phyloP scores from a whole-genome alignment of 2,329 filamentous ascomycete species.

The Orbilia quercus region DNA sequence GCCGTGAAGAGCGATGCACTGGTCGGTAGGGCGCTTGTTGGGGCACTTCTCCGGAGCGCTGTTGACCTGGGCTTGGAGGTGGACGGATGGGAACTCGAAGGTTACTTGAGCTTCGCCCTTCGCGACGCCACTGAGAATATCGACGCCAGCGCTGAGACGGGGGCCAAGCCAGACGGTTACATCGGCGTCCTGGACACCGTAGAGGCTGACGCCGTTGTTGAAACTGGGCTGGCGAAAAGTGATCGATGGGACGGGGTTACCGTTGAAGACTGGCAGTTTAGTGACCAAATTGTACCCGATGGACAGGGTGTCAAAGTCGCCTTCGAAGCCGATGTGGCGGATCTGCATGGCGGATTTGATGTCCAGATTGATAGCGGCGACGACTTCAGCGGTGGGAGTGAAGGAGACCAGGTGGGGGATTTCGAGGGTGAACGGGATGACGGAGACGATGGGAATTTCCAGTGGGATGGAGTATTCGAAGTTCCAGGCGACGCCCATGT shows the following conservation, averaged over 20 bases:
- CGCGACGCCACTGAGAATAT: conserved; percentile 16
- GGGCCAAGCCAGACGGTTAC: conserved; percentile 33
- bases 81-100: conserved; percentile 25
- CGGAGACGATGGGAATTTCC: conserved; percentile 17
- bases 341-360: conserved; percentile 45
- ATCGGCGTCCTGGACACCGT: conserved; percentile 19
- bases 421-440: conserved; percentile 32
- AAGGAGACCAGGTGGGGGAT: conserved; percentile 27
- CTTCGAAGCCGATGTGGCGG: conserved; percentile 13
- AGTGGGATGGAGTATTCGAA: conserved; percentile 13
- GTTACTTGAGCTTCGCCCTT: conserved; percentile 20
- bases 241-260: conserved; percentile 21
- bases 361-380: conserved; percentile 16
- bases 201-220: conserved; percentile 17
- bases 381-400: conserved; percentile 12
- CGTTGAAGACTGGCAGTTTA: conserved; percentile 25
- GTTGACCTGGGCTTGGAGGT: conserved; percentile 14
- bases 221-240: conserved; percentile 6
- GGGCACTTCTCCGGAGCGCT: conserved; percentile 9
- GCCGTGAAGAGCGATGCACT: conserved; percentile 23
- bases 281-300: conserved; percentile 40
- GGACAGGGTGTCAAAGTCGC: conserved; percentile 21
- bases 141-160: conserved; percentile 18
- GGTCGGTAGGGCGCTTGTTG: conserved; percentile 10
- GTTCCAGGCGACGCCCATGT: conserved; percentile 26